Base-by-base conservation (phyloP, 2,329 filamentous ascomycete species). In the Rhynchosporium graminicola region DNA sequence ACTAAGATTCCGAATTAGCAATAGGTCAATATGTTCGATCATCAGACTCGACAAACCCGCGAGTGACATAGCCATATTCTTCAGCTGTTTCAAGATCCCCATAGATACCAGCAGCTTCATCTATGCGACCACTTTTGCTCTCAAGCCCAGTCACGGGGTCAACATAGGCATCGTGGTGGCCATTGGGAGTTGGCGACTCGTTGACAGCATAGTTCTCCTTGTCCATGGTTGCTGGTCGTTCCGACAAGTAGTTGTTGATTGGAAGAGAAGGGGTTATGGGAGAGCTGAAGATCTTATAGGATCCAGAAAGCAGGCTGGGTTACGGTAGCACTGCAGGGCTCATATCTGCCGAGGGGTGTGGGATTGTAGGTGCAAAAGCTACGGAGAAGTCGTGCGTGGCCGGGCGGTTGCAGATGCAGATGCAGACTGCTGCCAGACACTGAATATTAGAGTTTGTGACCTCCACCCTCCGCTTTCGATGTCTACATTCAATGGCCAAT, bases 61-160 rank as follows among this genome's bases (percentile, higher is more conserved):
- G 73, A 67, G 76, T 70, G 48, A 83, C 80, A 68, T 83, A 82
- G 43, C 80, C 80, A 70, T 78, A 80, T 65, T 80, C 74, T 68
- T 82, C 81, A 9, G 81, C 81, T 6, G 77, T 78, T 59, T 79
- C 74, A 45, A 80, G 68, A 66, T 82, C 77, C 51, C 82, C 82
- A 70, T 82, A 84, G 26, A 84, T 52, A 57, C 80, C 82, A 47
- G 78, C 78, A 46, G 81, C 82, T 71, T 84, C 82, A 28, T 72
- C 74, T 28, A 78, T 69, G n/a, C 67, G 69, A 40, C 71, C 68
- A 29, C 66, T 58, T 64, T 75, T 76, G 43, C 59, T 64, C 43
- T 72, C 73, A 9, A 70, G 56, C 2, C 68, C 69, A 3, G 58
- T 66, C 8, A 46, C 33, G 12, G 67, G 63, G 45, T 70, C 66